Base-by-base conservation (phyloP, 2,329 filamentous ascomycete genomes). In the Colletotrichum aenigma region DNA sequence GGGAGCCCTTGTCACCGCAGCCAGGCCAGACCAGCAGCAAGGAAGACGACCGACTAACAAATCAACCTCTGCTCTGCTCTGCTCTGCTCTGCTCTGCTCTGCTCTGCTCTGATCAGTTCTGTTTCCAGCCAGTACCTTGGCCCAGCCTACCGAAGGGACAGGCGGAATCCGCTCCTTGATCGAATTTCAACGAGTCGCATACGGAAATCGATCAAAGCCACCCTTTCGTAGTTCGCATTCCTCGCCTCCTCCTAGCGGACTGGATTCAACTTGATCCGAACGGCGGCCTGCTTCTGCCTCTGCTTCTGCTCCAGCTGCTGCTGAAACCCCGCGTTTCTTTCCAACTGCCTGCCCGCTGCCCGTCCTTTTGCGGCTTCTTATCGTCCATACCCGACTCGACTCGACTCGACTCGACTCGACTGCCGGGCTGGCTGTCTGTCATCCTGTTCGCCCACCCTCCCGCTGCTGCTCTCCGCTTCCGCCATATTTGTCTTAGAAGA, bases 401-500 rank as follows among this genome's bases (percentile, higher is more conserved):
- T 70, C 52, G 16, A 55, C 36, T 18, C 30, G 32, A 66, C 67
- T 64, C 32, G 26, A 56, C 38, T 48, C 38, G n/a, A 43, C 18
- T 16, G 43, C 28, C 16, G 18, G 21, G 26, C 65, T 52, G 18
- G 55, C 55, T 60, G 32, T 8, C 55, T 66, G 70, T 30, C 21
- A 28, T 61, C 52, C 70, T 43, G 28, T 32, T 58, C 58, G 64
- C 28, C 48, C 32, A 56, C 52, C 26, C n/a, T 34, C 28, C 34
- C 18, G 32, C 36, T 52, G 43, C 24, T 75, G 30, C 52, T 38
- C 32, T 75, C 43, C 56, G 48, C 70, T 52, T 36, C 64, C 64
- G 70, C 56, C 70, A 65, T 60, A n/a, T 36, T 75, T 75, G 70
- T 75, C 74, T 75, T 65, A 52, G 58, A 68, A 73, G 56, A 64